Evolutionary conservation across 768 basidiomycete genomes (phyloP), one percentile per base, ranked within the genome.

Genomic region (Pleurotus pulmonarius): DNA sequence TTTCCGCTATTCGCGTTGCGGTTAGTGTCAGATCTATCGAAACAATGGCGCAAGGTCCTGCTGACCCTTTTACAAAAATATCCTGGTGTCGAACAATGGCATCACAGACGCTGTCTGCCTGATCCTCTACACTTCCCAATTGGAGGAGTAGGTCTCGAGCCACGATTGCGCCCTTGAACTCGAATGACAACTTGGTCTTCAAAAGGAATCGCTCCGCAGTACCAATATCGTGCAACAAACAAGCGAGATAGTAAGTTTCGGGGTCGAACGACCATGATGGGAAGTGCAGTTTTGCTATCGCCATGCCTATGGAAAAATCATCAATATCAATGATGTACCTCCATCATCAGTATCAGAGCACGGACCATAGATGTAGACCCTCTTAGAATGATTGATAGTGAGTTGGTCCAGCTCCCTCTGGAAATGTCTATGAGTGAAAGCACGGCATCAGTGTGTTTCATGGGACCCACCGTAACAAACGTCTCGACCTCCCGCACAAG

Each of bases 141-240:
- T 73, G 62, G 20, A 79, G 63, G 41, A 82, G 77, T 40, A 77
- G 67, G 51, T 81, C 76, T 29, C 79, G 75, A 37, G 78, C 81
- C 11, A 81, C 71, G 52, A 82, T 78, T 16, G 73, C 81, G 46
- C 81, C 79, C 63, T 78, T 79, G 69, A 80, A 81, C 66, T 83
- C 82, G 61, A 83, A 82, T 12, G 76, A 78, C 66, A 82, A 67
- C 58, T 80, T 80, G n/a, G 81, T 82, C 22, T 75, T 79, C n/a
- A 73, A 59, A 46, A 80, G 68, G 61, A 75, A 81, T 20, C 67
- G 69, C 46, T 79, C 72, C 5, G 77, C 78, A 3, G 78, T 78
- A 45, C 80, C 81, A 46, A 82, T 76, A 60, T 82, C 81, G 60
- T 82, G 81, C 57, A 82, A 68, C 22, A 82, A 68, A 60, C 79